Conservation (phyloP, 148 eudicot species). For the Euryodendron excelsum region DNA sequence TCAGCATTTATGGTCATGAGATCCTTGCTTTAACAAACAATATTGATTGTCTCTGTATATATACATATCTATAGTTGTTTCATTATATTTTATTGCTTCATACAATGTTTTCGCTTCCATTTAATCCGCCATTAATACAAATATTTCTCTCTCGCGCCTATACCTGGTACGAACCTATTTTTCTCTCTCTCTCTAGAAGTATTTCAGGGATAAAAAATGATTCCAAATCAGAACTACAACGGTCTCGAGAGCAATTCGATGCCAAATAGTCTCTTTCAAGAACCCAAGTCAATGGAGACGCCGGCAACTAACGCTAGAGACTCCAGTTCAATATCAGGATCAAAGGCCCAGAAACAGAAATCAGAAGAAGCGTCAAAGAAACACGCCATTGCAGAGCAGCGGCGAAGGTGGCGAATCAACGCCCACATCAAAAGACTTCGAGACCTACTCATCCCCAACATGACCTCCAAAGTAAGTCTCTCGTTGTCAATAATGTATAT, state of each 20-base stretch:
- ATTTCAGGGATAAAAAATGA: neutral
- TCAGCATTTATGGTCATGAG: too few relatives aligned
- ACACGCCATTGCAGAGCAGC: constrained; percentile 18
- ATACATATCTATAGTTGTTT: too few relatives aligned
- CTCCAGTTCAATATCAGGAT: neutral
- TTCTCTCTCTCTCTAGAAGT: neutral
- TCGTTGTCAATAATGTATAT: neutral
- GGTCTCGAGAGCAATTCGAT: neutral
- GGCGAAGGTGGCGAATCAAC: constrained; percentile 20
- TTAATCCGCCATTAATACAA: neutral
- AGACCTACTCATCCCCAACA: constrained; percentile 11
- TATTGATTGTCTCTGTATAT: too few relatives aligned
- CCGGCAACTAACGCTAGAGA: neutral
- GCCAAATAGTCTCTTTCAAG: neutral
- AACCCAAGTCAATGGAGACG: neutral
- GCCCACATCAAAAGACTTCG: constrained; percentile 14
- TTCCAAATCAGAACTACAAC: neutral
- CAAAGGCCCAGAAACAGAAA: constrained; percentile 5
- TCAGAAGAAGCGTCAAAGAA: constrained; percentile 11
- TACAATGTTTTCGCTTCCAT: neutral
- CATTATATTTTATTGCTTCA: too few relatives aligned
- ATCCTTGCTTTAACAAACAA: too few relatives aligned
- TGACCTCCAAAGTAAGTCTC: constrained; percentile 12
- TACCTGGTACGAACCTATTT: too few relatives aligned
- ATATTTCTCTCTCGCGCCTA: neutral